Evolutionary conservation across 768 basidiomycete genomes (phyloP), one percentile per base, ranked within the genome.

Genomic region (Suillus paluster): DNA sequence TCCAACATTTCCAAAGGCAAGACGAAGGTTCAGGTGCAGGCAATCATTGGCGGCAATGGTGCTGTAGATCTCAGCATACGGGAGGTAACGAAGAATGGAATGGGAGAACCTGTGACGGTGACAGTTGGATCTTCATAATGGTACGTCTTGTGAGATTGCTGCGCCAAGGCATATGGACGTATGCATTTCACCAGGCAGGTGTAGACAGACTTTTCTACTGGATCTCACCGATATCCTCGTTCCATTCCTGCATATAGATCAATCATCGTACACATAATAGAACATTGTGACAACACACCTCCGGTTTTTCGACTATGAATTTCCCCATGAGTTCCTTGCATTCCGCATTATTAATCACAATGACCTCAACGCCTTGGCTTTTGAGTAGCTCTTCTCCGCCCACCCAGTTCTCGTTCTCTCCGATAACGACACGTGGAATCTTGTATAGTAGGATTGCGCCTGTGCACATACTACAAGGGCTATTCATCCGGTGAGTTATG

Each of bases 381-480:
- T 75, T 78, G 17, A 90, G 77, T 21, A 87, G 74, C 21, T 83
- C 79, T 65, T 89, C 88, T 1, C 78, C 81, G 10, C 85, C 86
- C 17, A 80, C 63, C 66, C 82, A 86, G 41, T 79, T 89, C 19
- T 63, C 50, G 64, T 88, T 86, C 69, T 89, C 88, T 19, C 87
- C 87, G 52, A 90, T 84, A 12, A 90, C 86, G 9, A 88, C 83
- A 7, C 87, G 80, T 5, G 85, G 84, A 44, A 90, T 88, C 50
- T 83, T 82, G 73, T 86, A 88, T 11, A 88, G 76, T n/a, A 86
- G 62, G 27, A 86, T 83, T 1, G 87, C 83, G 9, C 87, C 88
- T 1, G 83, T 80, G 67, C 88, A 89, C 88, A 89, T 88, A 57
- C 75, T 80, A 67, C 88, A 89, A 2, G 88, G 89, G 48, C 84